Evolutionary conservation across 2,329 filamentous ascomycete species (phyloP).

Genomic region (Zymoseptoria pseudotritici): DNA sequence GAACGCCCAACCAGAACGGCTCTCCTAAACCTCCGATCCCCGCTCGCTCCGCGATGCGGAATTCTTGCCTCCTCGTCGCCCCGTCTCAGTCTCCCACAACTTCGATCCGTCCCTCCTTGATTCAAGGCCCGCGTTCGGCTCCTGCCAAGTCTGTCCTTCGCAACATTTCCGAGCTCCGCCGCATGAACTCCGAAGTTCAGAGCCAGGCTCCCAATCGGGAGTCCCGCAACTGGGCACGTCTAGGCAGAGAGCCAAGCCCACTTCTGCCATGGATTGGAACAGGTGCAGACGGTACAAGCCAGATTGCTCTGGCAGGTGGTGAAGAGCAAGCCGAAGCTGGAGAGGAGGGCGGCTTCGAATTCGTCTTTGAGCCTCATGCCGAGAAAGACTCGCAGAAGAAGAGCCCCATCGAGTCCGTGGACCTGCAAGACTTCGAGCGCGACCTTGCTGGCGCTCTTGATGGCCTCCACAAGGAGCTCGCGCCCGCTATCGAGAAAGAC

Average conservation of each 20-base stretch:
- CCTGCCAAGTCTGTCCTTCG: slow-evolving; percentile 33
- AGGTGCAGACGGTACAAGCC: slow-evolving; percentile 2
- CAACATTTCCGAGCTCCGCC: slow-evolving; percentile 34
- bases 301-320: not conserved
- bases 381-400: not conserved
- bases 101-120: not conserved
- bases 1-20: slow-evolving; percentile 1
- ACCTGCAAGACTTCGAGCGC: slow-evolving; percentile 16
- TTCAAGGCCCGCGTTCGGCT: slow-evolving; percentile 27
- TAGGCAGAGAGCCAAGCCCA: slow-evolving; percentile 34
- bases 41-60: not conserved
- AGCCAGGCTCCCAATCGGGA: slow-evolving; percentile 17
- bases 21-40: not conserved
- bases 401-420: not conserved
- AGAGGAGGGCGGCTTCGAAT: slow-evolving; percentile 19
- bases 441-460: slow-evolving; percentile 21
- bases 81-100: not conserved
- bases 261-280: slow-evolving; percentile 24
- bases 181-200: slow-evolving; percentile 38
- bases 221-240: slow-evolving; percentile 32
- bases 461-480: slow-evolving; percentile 17
- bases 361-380: slow-evolving; percentile 15
- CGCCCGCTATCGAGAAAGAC: slow-evolving; percentile 2
- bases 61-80: not conserved
- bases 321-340: not conserved